These are phyloP conservation scores for Gremmenia infestans DNA, from an alignment of 2,329 filamentous ascomycete species.

Conservation along the genomic window DNA sequence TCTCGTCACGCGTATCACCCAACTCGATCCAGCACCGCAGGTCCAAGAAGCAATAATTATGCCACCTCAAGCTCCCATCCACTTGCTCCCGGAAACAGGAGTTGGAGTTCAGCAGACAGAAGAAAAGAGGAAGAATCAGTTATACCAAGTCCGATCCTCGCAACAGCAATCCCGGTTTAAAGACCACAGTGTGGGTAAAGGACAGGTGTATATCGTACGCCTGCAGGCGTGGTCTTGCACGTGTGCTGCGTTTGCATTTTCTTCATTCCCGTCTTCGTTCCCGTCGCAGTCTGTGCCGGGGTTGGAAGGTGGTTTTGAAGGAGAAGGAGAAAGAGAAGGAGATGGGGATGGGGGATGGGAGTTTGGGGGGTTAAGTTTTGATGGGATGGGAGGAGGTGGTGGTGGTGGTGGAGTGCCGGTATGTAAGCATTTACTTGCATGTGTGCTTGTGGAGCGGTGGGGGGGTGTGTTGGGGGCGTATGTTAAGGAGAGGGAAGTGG, in stretches of 20 bases:
- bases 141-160: conserved; percentile 24
- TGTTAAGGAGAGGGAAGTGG: conserved; percentile 50
- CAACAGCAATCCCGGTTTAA: conserved; percentile 5
- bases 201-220: conserved; percentile 61
- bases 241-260: conserved; percentile 78
- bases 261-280: conserved; percentile 50
- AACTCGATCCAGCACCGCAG: neutral
- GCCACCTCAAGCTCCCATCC: conserved; percentile 14
- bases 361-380: conserved; percentile 45
- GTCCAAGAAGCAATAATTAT: neutral
- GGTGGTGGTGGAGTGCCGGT: conserved; percentile 42
- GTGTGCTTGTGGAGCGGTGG: conserved; percentile 67
- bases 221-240: conserved; percentile 80
- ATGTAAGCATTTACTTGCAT: conserved; percentile 90
- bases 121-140: neutral
- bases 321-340: conserved; percentile 4
- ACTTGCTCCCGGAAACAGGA: neutral
- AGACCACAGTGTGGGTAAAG: neutral
- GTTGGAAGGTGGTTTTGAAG: conserved; percentile 1
- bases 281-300: neutral
- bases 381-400: conserved; percentile 10
- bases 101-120: neutral
- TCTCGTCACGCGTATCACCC: conserved; percentile 56
- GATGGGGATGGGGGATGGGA: conserved; percentile 16
- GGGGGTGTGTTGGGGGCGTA: conserved; percentile 48